Percentiles rank a stretch among this genome's conserved stretches.
phyloP scores from a whole-genome alignment of 1,284 basidiomycete genomes.

The Microbotryomycetes sp. region DNA sequence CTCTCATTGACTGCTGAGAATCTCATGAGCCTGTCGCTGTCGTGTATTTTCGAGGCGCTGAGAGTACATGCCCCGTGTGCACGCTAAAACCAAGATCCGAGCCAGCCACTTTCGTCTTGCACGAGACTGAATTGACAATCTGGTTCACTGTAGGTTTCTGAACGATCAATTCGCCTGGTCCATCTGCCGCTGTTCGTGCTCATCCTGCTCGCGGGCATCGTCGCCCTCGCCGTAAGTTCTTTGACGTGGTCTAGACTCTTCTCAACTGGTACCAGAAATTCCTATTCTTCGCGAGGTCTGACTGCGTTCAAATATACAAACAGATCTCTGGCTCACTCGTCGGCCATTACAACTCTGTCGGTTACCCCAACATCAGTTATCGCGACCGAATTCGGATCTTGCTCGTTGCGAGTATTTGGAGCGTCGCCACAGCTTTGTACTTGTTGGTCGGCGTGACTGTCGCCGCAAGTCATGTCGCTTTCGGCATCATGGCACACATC shows the following conservation, averaged over 20 bases:
- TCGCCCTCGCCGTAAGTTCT: constrained; percentile 35
- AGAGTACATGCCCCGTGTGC: too few relatives aligned
- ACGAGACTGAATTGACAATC: too few relatives aligned
- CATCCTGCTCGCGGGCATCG: constrained; percentile 37
- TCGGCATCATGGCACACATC: constrained; percentile 43
- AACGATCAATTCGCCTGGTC: constrained; percentile 37
- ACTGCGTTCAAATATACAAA: neutral
- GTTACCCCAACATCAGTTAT: constrained; percentile 41
- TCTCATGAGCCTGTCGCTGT: too few relatives aligned
- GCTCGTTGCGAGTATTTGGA: constrained; percentile 41
- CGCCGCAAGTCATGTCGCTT: constrained; percentile 36
- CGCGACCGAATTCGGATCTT: constrained; percentile 43
- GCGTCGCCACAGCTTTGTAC: constrained; percentile 36
- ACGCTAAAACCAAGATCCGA: too few relatives aligned
- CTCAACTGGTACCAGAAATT: neutral
- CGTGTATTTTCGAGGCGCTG: too few relatives aligned
- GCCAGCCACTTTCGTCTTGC: too few relatives aligned
- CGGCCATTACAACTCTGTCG: constrained; percentile 38
- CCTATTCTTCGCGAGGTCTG: too few relatives aligned
- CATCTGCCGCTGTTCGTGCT: constrained; percentile 40
- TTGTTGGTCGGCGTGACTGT: constrained; percentile 41
- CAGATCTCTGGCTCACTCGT: constrained; percentile 34
- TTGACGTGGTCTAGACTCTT: neutral
- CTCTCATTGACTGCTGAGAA: too few relatives aligned
- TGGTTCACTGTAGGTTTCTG: too few relatives aligned